A percentile compares a stretch with the other conserved stretches of the same genome.
Evolutionary conservation across 495 filamentous ascomycete species (phyloP).

Genomic region (Penicillium canariense): DNA sequence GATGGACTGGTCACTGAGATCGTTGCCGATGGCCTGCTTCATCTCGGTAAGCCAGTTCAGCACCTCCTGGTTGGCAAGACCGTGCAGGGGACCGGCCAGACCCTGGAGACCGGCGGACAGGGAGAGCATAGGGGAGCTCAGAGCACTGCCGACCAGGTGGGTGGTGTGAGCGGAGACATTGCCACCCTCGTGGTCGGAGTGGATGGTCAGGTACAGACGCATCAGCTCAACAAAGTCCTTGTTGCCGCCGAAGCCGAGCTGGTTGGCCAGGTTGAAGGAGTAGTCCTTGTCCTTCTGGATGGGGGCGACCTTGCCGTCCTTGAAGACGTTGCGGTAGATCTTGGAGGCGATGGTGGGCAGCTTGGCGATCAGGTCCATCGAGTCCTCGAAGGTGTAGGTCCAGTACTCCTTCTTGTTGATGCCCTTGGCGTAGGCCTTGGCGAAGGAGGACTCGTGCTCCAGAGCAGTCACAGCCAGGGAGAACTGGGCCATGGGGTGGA

Average conservation of each 20-base stretch:
- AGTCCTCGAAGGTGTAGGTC: conserved; percentile 98
- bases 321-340: conserved; percentile 99
- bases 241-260: conserved; percentile 93
- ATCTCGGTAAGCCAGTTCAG: conserved; percentile 98
- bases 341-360: conserved; percentile 94
- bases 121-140: conserved; percentile 96
- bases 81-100: conserved; percentile 96
- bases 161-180: conserved; percentile 98
- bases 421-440: conserved; percentile 97
- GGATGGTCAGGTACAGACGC: conserved; percentile 97
- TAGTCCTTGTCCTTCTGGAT: conserved; percentile 99
- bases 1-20: conserved; percentile 92
- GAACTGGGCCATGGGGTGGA: conserved; percentile 99
- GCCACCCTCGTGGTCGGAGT: conserved; percentile 98
- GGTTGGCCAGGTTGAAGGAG: conserved; percentile 96
- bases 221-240: conserved; percentile 97
- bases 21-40: conserved; percentile 92
- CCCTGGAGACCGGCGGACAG: conserved; percentile 95
- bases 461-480: conserved; percentile 95
- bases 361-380: conserved; percentile 99
- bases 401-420: conserved; percentile 99
- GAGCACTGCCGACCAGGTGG: conserved; percentile 93
- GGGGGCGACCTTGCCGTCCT: conserved; percentile 94
- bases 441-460: conserved; percentile 95
- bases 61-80: conserved; percentile 98